Evolutionary conservation across 2,329 filamentous ascomycete species (phyloP).

Genomic region (Penicillium sp.): DNA sequence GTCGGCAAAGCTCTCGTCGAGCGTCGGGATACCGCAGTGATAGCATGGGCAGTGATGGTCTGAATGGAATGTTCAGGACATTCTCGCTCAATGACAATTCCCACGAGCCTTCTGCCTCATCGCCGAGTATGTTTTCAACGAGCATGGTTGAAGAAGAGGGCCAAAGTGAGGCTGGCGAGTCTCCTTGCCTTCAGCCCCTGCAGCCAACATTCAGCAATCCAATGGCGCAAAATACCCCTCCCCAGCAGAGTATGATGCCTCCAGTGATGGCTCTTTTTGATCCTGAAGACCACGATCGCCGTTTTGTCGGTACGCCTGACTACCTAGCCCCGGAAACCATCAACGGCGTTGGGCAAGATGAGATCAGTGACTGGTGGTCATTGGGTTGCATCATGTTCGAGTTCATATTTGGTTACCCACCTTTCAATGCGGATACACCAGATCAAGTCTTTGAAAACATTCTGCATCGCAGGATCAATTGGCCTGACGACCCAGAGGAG

Average conservation of each 20-base stretch:
- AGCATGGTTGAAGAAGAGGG: constrained; percentile 70
- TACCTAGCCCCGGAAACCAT: constrained; percentile 97
- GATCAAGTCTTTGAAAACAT: constrained; percentile 98
- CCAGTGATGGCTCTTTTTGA: constrained; percentile 93
- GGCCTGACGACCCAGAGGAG: constrained; percentile 80
- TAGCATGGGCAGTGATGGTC: constrained; percentile 81
- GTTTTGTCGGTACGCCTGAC: constrained; percentile 95
- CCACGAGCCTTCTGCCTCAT: constrained; percentile 45
- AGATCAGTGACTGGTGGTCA: constrained; percentile 99
- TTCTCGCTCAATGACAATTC: constrained; percentile 67
- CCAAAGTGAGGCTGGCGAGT: constrained; percentile 68
- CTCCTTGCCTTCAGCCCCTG: constrained; percentile 72
- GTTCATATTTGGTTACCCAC: constrained; percentile 87
- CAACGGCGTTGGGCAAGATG: constrained; percentile 89
- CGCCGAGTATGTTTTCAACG: constrained; percentile 29
- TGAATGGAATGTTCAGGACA: constrained; percentile 76
- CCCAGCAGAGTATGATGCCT: constrained; percentile 74
- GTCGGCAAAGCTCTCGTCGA: constrained; percentile 61
- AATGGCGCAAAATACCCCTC: constrained; percentile 41
- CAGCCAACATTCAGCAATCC: constrained; percentile 57
- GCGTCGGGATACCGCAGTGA: constrained; percentile 85
- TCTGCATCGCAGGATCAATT: constrained; percentile 80
- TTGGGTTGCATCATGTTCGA: constrained; percentile 98
- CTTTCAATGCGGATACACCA: constrained; percentile 85
- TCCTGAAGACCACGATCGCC: constrained; percentile 85